Evolutionary conservation across 1,284 basidiomycete species (phyloP), one percentile per base, ranked within the genome.

Genomic region (Ustilago loliicola): DNA sequence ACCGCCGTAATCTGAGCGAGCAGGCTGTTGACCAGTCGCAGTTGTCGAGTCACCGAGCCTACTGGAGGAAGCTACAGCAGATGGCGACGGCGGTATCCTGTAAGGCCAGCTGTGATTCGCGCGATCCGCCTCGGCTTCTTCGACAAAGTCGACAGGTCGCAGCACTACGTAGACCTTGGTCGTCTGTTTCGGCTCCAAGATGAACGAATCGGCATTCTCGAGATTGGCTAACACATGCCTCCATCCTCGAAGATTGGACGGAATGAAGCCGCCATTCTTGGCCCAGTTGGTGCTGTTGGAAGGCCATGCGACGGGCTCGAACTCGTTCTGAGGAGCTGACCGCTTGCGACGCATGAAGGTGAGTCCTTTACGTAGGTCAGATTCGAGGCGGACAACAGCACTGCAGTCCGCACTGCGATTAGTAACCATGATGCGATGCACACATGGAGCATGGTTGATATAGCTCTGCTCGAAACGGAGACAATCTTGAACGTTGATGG

Each of bases 221-320:
- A 86, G 72, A 30, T 85, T 86, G 25, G 83, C 81, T 0, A 77
- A 58, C 45, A 83, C 70, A 52, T 84, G 81, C 61, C 84, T 80
- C 73, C 84, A 68, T 11, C 80, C 77, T 36, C 80, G 69, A 15
- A 85, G 75, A 54, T 82, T 79, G 40, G 73, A 34, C 1, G 84
- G 83, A 29, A 76, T 63, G 7, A 85, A 75, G 13, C 84, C 84
- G 40, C 78, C 82, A 10, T 65, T 76, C 2, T 52, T 63, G 32
- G 82, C 83, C 84, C 84, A 86, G 11, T 57, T 56, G 11, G 77
- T 54, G 48, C 76, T 80, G 60, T 86, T 86, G 10, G 79, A 79
- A 13, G 84, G 82, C 72, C 77, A 81, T 5, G 66, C 64, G 25
- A 64, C 54, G 9, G 72, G 65, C 13, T 79, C 77, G 23, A 72